Conservation (phyloP, 1,139 yeast genomes). For the Chernovozyma sophiae-reginae region DNA sequence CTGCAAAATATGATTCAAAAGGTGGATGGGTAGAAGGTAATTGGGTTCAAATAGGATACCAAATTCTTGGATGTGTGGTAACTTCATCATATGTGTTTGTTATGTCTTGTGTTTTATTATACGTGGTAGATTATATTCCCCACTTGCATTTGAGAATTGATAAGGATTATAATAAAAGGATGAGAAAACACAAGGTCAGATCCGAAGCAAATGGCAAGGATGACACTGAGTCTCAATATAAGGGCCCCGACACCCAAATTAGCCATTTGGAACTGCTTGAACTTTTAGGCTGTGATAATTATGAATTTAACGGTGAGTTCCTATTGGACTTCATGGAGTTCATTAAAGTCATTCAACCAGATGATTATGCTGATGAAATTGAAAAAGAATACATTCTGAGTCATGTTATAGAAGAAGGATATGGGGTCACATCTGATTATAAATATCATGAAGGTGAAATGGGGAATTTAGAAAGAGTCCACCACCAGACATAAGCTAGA, state of each 20-base stretch:
- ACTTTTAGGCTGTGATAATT: slow-evolving; percentile 45
- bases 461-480: background rate
- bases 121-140: slow-evolving; percentile 41
- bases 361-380: slow-evolving; percentile 30
- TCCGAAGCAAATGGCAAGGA: background rate
- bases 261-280: slow-evolving; percentile 32
- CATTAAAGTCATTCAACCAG: slow-evolving; percentile 38
- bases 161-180: slow-evolving; percentile 34
- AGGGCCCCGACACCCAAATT: slow-evolving; percentile 7
- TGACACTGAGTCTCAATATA: background rate
- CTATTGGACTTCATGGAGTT: slow-evolving; percentile 47
- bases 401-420: slow-evolving; percentile 4
- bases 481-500: background rate
- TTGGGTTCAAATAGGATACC: slow-evolving; percentile 48
- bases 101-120: slow-evolving; percentile 33
- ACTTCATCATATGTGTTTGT: slow-evolving; percentile 38
- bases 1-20: slow-evolving; percentile 23
- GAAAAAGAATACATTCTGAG: slow-evolving; percentile 7
- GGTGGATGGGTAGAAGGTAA: slow-evolving; percentile 51
- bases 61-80: slow-evolving; percentile 40
- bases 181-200: slow-evolving; percentile 12
- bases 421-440: slow-evolving; percentile 14
- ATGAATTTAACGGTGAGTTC: slow-evolving; percentile 52
- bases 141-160: slow-evolving; percentile 46
- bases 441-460: slow-evolving; percentile 12